Evolutionary conservation across 2,329 filamentous ascomycete genomes (phyloP).

Genomic region (Colletotrichum kahawae): DNA sequence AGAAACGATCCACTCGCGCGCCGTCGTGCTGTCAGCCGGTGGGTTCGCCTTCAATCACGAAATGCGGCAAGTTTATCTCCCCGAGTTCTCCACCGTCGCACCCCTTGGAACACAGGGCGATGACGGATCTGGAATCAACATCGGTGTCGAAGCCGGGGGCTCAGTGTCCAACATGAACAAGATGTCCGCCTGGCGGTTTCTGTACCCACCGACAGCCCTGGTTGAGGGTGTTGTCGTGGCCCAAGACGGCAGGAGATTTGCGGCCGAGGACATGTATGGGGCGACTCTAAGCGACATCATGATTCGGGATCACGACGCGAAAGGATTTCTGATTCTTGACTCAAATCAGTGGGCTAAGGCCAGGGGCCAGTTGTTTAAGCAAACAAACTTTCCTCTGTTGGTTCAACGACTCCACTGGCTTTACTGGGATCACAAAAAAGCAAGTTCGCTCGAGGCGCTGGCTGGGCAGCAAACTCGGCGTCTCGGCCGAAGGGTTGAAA

Average conservation of each 20-base stretch:
- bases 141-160: constrained; percentile 2
- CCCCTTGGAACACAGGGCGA: constrained; percentile 10
- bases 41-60: constrained; percentile 11
- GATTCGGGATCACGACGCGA: background rate
- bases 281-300: constrained; percentile 7
- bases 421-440: constrained; percentile 1
- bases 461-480: background rate
- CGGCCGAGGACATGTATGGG: constrained; percentile 9
- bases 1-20: background rate
- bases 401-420: background rate
- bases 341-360: constrained; percentile 12
- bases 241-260: background rate
- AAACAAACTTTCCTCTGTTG: constrained; percentile 9
- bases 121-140: constrained; percentile 16
- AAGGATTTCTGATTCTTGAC: constrained; percentile 17
- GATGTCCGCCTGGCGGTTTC: constrained; percentile 7
- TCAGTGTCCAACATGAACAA: constrained; percentile 10
- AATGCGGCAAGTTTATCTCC: background rate
- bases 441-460: constrained; percentile 5
- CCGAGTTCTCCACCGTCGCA: background rate
- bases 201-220: constrained; percentile 12
- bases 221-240: constrained; percentile 17
- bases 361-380: background rate
- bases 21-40: constrained; percentile 15
- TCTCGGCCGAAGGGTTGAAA: background rate